Evolutionary conservation across 768 basidiomycete species (phyloP).

Genomic region (Amanita pallidorosea): DNA sequence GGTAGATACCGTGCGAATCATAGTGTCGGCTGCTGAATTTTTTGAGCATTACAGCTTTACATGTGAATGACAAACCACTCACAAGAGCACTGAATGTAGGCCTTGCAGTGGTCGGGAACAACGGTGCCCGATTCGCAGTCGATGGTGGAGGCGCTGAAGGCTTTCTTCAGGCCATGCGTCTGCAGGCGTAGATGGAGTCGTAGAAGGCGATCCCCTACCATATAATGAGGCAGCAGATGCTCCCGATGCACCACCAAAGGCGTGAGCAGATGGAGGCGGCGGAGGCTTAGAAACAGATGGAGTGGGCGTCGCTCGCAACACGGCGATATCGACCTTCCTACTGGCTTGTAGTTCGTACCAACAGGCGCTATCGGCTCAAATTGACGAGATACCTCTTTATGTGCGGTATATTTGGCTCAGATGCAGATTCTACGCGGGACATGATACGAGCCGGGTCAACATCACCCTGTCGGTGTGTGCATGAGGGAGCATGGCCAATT

Average conservation of each 20-base stretch:
- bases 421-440: constrained; percentile 78
- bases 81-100: constrained; percentile 26
- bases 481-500: neutral
- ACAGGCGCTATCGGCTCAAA: constrained; percentile 76
- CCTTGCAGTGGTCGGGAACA: constrained; percentile 28
- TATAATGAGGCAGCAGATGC: constrained; percentile 33
- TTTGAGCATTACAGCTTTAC: neutral
- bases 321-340: constrained; percentile 61
- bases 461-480: constrained; percentile 44
- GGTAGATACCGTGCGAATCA: neutral
- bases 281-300: constrained; percentile 22
- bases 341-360: constrained; percentile 64
- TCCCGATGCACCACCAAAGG: constrained; percentile 28
- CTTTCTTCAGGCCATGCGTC: constrained; percentile 55
- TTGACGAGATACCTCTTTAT: constrained; percentile 65
- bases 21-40: neutral
- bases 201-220: constrained; percentile 25
- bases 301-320: constrained; percentile 37
- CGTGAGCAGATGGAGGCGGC: constrained; percentile 32
- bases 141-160: constrained; percentile 26
- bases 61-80: neutral
- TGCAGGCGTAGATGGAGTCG: constrained; percentile 23
- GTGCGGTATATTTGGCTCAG: constrained; percentile 81
- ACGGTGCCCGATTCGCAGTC: constrained; percentile 37
- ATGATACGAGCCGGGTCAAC: constrained; percentile 73